A percentile compares a stretch with the other conserved stretches of the same genome.
These are phyloP conservation scores for Lasiodiplodia hormozganensis DNA, from an alignment of 2,329 filamentous ascomycete species.

Conservation along the genomic window DNA sequence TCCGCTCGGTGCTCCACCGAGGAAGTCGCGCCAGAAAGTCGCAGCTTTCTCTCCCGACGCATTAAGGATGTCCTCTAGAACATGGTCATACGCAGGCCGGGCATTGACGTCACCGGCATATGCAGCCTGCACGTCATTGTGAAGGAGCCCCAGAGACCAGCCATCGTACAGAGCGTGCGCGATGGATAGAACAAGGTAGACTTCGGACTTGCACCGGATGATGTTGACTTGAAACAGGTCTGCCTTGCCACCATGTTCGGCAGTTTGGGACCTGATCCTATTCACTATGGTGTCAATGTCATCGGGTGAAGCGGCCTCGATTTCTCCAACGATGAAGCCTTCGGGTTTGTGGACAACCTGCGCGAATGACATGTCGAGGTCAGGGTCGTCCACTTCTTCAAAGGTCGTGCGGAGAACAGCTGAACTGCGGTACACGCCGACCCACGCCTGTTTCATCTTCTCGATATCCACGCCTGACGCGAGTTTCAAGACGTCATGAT, in stretches of 20 bases:
- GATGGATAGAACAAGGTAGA: constrained; percentile 70
- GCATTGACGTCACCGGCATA: constrained; percentile 59
- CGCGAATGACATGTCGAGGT: constrained; percentile 62
- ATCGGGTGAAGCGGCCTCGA: constrained; percentile 34
- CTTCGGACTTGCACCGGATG: constrained; percentile 41
- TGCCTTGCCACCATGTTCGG: constrained; percentile 23
- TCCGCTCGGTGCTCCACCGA: constrained; percentile 57
- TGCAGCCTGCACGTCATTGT: constrained; percentile 71
- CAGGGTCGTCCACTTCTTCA: constrained; percentile 66
- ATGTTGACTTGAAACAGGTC: constrained; percentile 48
- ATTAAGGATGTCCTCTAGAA: constrained; percentile 63
- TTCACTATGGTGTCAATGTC: constrained; percentile 44
- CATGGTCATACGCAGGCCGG: constrained; percentile 59
- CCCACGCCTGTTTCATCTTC: constrained; percentile 68
- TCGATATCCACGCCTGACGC: constrained; percentile 60
- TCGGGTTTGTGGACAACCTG: constrained; percentile 57
- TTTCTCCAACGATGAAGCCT: constrained; percentile 46
- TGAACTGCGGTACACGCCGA: constrained; percentile 62
- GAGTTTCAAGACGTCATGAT: constrained; percentile 77
- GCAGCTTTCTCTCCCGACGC: constrained; percentile 56
- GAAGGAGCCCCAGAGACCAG: constrained; percentile 78
- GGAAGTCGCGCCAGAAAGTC: constrained; percentile 74
- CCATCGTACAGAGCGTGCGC: constrained; percentile 91
- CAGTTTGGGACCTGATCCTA: constrained; percentile 45
- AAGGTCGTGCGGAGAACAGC: constrained; percentile 82